Percentiles rank a stretch among this genome's conserved stretches.
phyloP scores from a whole-genome alignment of 306 rosid species.

The Vigna mungo region DNA sequence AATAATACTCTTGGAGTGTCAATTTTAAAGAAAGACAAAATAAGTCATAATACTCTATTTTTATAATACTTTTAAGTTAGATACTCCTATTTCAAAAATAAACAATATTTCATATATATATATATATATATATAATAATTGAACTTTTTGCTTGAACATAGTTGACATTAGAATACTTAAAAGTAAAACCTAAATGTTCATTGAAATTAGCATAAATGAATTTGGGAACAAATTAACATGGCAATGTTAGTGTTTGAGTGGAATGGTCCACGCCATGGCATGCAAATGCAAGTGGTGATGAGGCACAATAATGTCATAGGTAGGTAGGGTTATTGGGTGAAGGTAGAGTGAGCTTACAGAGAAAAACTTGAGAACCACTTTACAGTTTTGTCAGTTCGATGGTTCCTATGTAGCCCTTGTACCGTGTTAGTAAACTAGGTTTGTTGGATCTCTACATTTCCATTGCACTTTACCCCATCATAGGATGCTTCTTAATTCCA shows the following conservation, averaged over 20 bases:
- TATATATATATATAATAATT: too few relatives aligned
- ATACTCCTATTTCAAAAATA: too few relatives aligned
- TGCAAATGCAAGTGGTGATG: not conserved
- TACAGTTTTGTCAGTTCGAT: constrained; percentile 37
- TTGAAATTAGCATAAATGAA: too few relatives aligned
- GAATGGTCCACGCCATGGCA: not conserved
- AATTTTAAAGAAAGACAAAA: too few relatives aligned
- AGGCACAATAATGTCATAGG: not conserved
- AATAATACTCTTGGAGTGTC: too few relatives aligned
- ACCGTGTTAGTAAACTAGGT: not conserved
- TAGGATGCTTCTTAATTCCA: not conserved
- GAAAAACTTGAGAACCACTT: constrained; percentile 29
- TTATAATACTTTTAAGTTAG: too few relatives aligned
- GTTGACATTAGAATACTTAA: too few relatives aligned
- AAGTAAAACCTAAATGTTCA: too few relatives aligned
- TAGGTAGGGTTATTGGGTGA: constrained; percentile 30
- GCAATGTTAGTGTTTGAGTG: not conserved
- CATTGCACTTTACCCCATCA: not conserved
- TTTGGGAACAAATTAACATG: too few relatives aligned
- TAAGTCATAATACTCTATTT: too few relatives aligned
- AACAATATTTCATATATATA: too few relatives aligned
- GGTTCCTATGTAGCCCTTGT: constrained; percentile 31
- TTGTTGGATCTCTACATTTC: not conserved
- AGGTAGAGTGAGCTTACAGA: constrained; percentile 12
- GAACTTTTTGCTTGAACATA: too few relatives aligned